Base-by-base conservation (phyloP, 805 yeast genomes). In the Zygosaccharomyces pseudorouxii region DNA sequence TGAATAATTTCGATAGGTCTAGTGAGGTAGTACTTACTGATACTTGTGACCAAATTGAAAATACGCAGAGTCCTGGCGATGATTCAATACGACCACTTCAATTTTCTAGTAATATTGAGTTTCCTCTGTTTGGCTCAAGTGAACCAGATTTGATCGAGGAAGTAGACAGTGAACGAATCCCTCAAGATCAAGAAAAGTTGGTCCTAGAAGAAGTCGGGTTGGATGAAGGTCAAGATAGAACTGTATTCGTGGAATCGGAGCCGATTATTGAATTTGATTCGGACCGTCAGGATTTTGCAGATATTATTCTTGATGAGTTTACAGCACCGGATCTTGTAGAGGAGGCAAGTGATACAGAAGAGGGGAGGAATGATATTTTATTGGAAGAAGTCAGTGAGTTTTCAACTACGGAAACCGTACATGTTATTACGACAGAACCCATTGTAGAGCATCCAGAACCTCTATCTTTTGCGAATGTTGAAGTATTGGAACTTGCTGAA, bases 211-310 rank as follows among this genome's bases (percentile, higher is more conserved):
- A 49, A 19, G 20, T 49, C 1, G 27, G 19, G 5, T 38, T 44
- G 6, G 30, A 29, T 9, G 12, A 18, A 3, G 46, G 30, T 14
- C 27, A 20, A 10, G 36, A 18, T 8, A 18, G 25, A 20, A 25
- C 23, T 28, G 38, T 39, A 36, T 23, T 42, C 7, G 29, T 52
- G 12, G 31, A 36, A 22, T 45, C 51, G 39, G 50, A 47, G 22
- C 51, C 51, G 7, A n/a, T 38, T 5, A 19, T 45, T 12, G 49
- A 48, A 38, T 29, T 28, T 4, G 14, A 29, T 6, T 18, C 36
- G 7, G 37, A 41, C 5, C 38, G 33, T 18, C 30, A 19, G 30
- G 19, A 38, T 25, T 25, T 9, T 23, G 37, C 23, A 3, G 20
- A 41, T 19, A 41, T 41, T 29, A 41, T 41, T 20, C 29, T 41